Percentiles rank a stretch among this genome's conserved stretches.
phyloP scores from a whole-genome alignment of 441 rosid genomes.

The Pelargonium myrrhifolium region DNA sequence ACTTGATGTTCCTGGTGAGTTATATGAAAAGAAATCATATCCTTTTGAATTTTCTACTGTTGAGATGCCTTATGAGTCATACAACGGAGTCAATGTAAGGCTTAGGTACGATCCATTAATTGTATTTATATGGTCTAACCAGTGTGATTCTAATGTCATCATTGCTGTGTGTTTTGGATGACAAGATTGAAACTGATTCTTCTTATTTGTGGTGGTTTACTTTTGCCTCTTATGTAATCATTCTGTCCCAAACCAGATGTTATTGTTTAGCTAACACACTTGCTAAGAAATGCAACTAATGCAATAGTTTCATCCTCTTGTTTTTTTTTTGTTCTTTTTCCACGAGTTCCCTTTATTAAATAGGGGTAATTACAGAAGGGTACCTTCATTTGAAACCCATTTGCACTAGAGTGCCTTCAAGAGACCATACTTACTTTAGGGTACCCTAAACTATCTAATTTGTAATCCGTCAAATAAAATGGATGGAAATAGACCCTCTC shows the following conservation, averaged over 20 bases:
- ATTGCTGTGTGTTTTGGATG: not conserved
- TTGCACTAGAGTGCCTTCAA: no score
- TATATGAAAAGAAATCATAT: conserved; percentile 80
- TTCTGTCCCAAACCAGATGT: not conserved
- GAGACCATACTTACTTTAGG: no score
- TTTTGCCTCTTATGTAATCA: not conserved
- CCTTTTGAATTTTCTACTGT: conserved; percentile 89
- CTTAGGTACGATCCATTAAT: conserved; percentile 49
- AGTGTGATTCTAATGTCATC: not conserved
- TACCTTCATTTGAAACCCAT: no score
- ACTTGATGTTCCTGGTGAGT: conserved; percentile 92
- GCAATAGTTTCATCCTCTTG: not conserved
- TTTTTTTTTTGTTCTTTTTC: not conserved
- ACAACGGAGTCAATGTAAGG: conserved; percentile 86
- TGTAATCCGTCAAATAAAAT: no score
- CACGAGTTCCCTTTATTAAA: not conserved
- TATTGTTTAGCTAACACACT: not conserved
- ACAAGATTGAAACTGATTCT: not conserved
- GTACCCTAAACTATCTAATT: no score
- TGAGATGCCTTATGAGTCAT: conserved; percentile 94
- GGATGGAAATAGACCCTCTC: no score
- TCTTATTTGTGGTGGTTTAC: not conserved
- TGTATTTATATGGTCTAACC: not conserved
- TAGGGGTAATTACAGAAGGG: no score
- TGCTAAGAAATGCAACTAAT: not conserved